These are phyloP conservation scores for Serendipita sp. DNA, from an alignment of 1,284 basidiomycete species.

Conservation along the genomic window DNA sequence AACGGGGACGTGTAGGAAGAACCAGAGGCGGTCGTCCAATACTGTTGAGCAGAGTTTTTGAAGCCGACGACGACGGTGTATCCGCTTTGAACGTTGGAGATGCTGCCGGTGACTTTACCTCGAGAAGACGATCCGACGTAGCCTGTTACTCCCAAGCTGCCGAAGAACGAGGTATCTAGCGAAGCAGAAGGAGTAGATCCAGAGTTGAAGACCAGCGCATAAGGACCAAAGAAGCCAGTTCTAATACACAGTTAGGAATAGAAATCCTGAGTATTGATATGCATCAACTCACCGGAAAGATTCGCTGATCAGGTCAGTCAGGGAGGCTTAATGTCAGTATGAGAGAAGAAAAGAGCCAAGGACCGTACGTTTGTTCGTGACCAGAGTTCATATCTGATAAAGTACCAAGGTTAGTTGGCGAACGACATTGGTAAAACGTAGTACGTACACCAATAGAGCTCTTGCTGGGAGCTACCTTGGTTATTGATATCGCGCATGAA, in stretches of 20 bases:
- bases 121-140: slow-evolving; percentile 31
- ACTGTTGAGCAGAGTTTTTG: slow-evolving; percentile 32
- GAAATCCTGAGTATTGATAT: neutral
- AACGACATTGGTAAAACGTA: neutral
- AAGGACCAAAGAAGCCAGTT: slow-evolving; percentile 12
- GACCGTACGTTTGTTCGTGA: slow-evolving; percentile 12
- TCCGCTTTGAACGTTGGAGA: slow-evolving; percentile 30
- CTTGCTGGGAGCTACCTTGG: slow-evolving; percentile 11
- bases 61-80: slow-evolving; percentile 28
- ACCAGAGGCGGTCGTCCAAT: slow-evolving; percentile 24
- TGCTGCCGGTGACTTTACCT: slow-evolving; percentile 30
- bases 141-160: slow-evolving; percentile 28
- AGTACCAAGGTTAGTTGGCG: neutral
- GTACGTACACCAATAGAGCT: slow-evolving; percentile 13
- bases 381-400: slow-evolving; percentile 13
- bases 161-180: slow-evolving; percentile 33
- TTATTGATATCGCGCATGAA: slow-evolving; percentile 14
- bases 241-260: neutral
- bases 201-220: slow-evolving; percentile 13
- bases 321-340: neutral
- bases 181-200: slow-evolving; percentile 3
- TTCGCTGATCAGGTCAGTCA: neutral
- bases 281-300: neutral
- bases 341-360: neutral
- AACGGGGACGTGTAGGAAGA: slow-evolving; percentile 28